Percentiles rank a stretch among this genome's conserved stretches.
phyloP scores from a whole-genome alignment of 371 early-diverging fungal species.

The Mortierella sp. region DNA sequence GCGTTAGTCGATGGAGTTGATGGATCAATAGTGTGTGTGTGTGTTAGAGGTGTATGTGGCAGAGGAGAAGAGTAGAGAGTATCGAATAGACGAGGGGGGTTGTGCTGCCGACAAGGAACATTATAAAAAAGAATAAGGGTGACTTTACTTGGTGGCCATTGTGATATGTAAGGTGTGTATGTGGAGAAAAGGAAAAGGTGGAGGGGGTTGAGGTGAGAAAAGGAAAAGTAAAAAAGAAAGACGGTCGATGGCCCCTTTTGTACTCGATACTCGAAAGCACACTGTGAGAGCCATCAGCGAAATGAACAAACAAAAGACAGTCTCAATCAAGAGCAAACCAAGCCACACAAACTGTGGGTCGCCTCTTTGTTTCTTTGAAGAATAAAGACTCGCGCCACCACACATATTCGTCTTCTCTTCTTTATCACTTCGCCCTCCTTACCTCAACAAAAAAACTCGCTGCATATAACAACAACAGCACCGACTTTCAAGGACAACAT shows the following conservation, averaged over 20 bases:
- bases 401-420: background rate
- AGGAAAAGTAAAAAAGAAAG: background rate
- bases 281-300: too few species aligned
- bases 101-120: background rate
- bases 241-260: background rate
- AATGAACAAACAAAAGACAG: background rate
- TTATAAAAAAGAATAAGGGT: too few species aligned
- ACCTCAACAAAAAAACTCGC: background rate
- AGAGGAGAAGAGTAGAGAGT: background rate
- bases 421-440: background rate
- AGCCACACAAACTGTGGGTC: background rate
- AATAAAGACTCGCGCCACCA: background rate
- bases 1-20: background rate
- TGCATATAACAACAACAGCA: background rate
- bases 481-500: background rate
- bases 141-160: slow-evolving; percentile 53
- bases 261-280: background rate
- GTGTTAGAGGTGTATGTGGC: background rate
- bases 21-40: too few species aligned
- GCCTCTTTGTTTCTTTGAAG: background rate
- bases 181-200: background rate
- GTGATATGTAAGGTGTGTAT: slow-evolving; percentile 8
- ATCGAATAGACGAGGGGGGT: background rate
- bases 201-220: slow-evolving; percentile 10
- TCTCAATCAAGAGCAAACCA: background rate